A percentile compares a stretch with the other conserved stretches of the same genome.
phyloP scores from a whole-genome alignment of 306 rosid genomes.

The Vigna unguiculata region DNA sequence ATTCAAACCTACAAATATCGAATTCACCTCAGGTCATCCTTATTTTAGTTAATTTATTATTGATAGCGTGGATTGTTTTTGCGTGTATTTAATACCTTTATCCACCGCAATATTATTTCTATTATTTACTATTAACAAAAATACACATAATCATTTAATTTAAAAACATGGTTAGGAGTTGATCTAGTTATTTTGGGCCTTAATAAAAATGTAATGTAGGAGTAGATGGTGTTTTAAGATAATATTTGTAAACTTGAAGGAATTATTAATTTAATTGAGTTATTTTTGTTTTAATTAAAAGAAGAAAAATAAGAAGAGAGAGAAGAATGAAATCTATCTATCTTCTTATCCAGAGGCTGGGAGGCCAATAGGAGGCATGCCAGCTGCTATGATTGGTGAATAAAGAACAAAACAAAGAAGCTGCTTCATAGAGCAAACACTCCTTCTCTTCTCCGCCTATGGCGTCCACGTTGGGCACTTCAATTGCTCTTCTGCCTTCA shows the following conservation, averaged over 20 bases:
- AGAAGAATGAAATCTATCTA: slow-evolving; percentile 65
- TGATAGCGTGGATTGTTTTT: too few relatives aligned
- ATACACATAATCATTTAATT: background rate
- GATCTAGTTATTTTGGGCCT: background rate
- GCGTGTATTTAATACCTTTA: too few relatives aligned
- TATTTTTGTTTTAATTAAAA: background rate
- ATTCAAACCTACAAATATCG: too few relatives aligned
- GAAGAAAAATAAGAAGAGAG: background rate
- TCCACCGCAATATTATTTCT: too few relatives aligned
- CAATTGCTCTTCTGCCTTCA: slow-evolving; percentile 67
- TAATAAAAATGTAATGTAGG: background rate
- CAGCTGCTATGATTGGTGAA: slow-evolving; percentile 23
- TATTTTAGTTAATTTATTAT: too few relatives aligned
- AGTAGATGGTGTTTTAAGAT: background rate
- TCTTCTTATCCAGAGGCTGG: slow-evolving; percentile 70
- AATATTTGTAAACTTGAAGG: background rate
- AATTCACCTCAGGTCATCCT: too few relatives aligned
- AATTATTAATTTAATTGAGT: background rate
- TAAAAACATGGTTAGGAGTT: background rate
- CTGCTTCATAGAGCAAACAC: background rate
- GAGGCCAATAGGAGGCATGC: slow-evolving; percentile 54
- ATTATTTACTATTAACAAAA: background rate
- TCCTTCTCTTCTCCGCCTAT: slow-evolving; percentile 44
- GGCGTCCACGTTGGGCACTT: slow-evolving; percentile 80
- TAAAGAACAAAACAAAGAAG: slow-evolving; percentile 10